A percentile compares a stretch with the other conserved stretches of the same genome.
phyloP scores from a whole-genome alignment of 768 basidiomycete species.

The Cystobasidium ongulense region DNA sequence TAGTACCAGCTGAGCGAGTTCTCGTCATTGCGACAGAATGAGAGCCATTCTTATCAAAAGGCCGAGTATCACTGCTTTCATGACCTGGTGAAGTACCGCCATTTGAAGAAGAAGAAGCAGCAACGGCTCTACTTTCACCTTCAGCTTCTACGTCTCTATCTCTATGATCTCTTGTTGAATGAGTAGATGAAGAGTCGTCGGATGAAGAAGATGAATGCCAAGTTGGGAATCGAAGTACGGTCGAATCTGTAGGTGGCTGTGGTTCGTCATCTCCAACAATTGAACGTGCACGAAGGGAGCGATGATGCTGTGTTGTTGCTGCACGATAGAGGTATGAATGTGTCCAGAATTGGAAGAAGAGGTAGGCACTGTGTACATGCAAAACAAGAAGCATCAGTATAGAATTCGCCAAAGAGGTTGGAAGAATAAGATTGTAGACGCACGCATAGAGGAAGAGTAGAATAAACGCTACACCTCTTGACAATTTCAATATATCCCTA shows the following conservation, averaged over 20 bases:
- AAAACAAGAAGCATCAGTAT: background rate
- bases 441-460: constrained; percentile 63
- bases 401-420: constrained; percentile 47
- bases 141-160: constrained; percentile 11
- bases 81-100: background rate
- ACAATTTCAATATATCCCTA: constrained; percentile 36
- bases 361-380: constrained; percentile 50
- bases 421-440: constrained; percentile 53
- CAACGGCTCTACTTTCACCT: background rate
- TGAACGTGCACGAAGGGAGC: background rate
- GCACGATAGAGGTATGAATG: constrained; percentile 31
- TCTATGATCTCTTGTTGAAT: constrained; percentile 2
- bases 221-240: constrained; percentile 26
- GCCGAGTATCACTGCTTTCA: too few species aligned
- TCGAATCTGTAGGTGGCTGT: constrained; percentile 2
- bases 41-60: background rate
- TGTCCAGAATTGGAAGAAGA: constrained; percentile 58
- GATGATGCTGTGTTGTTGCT: background rate
- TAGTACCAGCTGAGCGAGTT: background rate
- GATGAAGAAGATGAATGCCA: constrained; percentile 21
- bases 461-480: constrained; percentile 53
- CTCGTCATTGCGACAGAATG: background rate
- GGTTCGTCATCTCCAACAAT: constrained; percentile 15
- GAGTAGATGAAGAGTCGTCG: background rate
- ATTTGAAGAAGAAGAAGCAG: background rate